phyloP scores from a whole-genome alignment of 306 rosid species.

The Corylus americana region DNA sequence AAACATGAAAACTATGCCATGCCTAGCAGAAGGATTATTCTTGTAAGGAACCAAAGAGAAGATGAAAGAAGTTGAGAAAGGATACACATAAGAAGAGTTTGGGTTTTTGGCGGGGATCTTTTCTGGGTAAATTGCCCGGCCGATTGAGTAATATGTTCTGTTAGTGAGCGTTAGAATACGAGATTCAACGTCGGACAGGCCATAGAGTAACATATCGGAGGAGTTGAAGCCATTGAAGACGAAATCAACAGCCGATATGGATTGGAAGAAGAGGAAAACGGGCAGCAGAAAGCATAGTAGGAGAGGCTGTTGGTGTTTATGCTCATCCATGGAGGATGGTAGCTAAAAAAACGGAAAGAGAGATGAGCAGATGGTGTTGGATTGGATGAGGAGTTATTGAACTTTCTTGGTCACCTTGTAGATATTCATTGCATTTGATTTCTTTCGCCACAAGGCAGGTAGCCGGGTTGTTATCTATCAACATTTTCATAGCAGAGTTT shows the following conservation, averaged over 20 bases:
- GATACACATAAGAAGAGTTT: constrained; percentile 44
- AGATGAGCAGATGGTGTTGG: background rate
- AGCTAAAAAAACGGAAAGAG: background rate
- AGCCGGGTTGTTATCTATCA: too few relatives aligned
- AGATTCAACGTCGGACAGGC: constrained; percentile 67
- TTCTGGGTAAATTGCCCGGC: constrained; percentile 60
- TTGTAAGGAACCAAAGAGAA: constrained; percentile 66
- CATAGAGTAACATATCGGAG: constrained; percentile 50
- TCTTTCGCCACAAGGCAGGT: too few relatives aligned
- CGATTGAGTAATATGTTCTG: constrained; percentile 49
- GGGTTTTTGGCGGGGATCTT: constrained; percentile 53
- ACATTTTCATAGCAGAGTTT: background rate
- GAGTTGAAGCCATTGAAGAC: constrained; percentile 75
- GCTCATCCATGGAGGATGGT: constrained; percentile 23
- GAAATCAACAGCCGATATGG: constrained; percentile 51
- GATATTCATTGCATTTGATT: too few relatives aligned
- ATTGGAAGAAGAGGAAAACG: constrained; percentile 14
- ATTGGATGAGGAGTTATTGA: background rate
- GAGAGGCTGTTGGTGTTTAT: constrained; percentile 19
- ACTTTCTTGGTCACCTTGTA: background rate
- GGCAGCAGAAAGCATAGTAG: constrained; percentile 26
- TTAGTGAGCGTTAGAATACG: constrained; percentile 63
- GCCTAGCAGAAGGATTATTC: constrained; percentile 45
- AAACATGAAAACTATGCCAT: constrained; percentile 78
- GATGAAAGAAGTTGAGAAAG: constrained; percentile 85